Evolutionary conservation across 2,329 filamentous ascomycete genomes (phyloP), one percentile per base, ranked within the genome.

Genomic region (Epichloe brachyelytri): DNA sequence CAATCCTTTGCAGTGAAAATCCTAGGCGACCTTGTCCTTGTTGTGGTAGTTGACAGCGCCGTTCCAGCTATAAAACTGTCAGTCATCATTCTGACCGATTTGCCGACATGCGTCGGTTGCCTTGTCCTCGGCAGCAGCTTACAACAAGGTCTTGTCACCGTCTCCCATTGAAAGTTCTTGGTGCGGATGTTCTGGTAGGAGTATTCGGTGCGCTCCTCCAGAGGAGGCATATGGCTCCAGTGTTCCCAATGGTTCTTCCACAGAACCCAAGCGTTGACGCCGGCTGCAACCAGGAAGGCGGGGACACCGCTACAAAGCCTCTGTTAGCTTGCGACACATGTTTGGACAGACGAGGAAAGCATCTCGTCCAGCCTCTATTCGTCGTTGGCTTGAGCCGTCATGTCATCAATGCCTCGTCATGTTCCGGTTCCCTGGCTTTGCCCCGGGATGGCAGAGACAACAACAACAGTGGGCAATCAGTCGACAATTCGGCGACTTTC

Each of bases 171-270:
- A 78, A 73, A 98, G 81, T 95, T 96, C 84, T 93, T 96, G 69
- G 81, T 80, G 68, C 93, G 86, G 71, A 98, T 86, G 79, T 98
- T 98, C 81, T 95, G 88, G 82, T 95, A 98, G 54, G 89, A 75
- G 74, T 97, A 98, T 77, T 97, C 88, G 63, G 79, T 73, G 66
- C 87, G 85, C 75, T 98, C 93, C 77, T 95, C 88, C 60, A 91
- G 77, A 59, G 93, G 86, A 54, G 86, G 81, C 70, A 87, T 73
- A 74, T 97, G 91, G 49, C 71, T 73, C 81, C 85, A 88, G 79
- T 98, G 93, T 73, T 94, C 87, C 91, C 91, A 97, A 74, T 98
- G 93, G 75, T 94, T 88, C 63, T 80, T 83, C 88, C 89, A 98
- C 57, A 95, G 82, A 66, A 83, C 82, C 70, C 86, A 95, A 63